phyloP scores from a whole-genome alignment of 2,329 filamentous ascomycete genomes.

The Malbranchea zuffiana region DNA sequence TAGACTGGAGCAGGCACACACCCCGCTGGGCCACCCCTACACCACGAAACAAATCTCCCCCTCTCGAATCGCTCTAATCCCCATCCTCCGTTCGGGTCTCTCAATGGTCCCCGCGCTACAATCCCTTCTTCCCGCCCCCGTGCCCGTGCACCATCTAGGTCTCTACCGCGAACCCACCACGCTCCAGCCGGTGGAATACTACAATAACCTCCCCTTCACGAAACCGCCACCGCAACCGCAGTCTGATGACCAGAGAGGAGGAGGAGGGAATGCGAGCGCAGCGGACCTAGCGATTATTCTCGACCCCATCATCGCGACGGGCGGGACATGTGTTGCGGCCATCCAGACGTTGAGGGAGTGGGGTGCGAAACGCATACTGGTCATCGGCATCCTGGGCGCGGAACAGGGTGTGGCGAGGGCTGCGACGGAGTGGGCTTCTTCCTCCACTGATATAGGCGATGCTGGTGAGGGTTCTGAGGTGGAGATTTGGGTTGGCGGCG shows the following conservation, averaged over 20 bases:
- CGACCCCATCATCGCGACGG: constrained; percentile 89
- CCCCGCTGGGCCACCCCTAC: constrained; percentile 69
- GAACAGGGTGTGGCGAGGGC: constrained; percentile 58
- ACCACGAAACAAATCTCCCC: constrained; percentile 53
- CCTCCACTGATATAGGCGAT: no score
- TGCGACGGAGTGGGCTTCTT: constrained; percentile 65
- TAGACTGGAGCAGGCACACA: constrained; percentile 51
- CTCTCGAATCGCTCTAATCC: constrained; percentile 64
- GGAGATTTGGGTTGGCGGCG: constrained; percentile 65
- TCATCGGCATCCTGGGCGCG: constrained; percentile 65
- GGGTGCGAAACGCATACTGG: constrained; percentile 72
- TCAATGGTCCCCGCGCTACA: constrained; percentile 72
- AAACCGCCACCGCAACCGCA: constrained; percentile 12
- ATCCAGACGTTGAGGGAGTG: constrained; percentile 84
- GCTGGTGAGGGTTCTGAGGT: no score
- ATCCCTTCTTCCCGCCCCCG: constrained; percentile 54
- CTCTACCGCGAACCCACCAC: constrained; percentile 85
- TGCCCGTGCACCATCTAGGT: constrained; percentile 84
- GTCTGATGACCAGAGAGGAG: no score
- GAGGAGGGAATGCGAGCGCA: constrained; percentile 31
- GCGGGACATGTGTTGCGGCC: constrained; percentile 77
- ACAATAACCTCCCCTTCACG: constrained; percentile 79
- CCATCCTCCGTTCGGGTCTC: constrained; percentile 83
- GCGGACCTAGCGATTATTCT: constrained; percentile 67
- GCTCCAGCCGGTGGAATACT: constrained; percentile 87